Evolutionary conservation across 139 green algal genomes (phyloP), one percentile per base, ranked within the genome.

Genomic region (Chlorella ohadii): DNA sequence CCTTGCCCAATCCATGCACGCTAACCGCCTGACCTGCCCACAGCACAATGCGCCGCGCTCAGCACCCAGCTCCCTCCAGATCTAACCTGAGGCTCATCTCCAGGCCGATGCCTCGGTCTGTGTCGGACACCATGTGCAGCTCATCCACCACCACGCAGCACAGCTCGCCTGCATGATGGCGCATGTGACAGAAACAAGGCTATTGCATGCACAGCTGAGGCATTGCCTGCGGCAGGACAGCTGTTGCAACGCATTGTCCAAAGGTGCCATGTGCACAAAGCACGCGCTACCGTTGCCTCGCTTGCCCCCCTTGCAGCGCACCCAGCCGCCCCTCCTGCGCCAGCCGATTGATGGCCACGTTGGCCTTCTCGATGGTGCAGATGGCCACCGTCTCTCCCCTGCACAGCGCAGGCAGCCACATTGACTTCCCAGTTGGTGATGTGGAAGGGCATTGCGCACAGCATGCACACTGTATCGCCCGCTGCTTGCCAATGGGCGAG

Each of bases 341-440:
- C 36, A 94, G 78, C 31, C 36, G 61, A 70, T 89, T 92, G 41
- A 96, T 89, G 4, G 91, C 55, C 15, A 79, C 67, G 59, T 97
- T 96, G 47, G 94, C 94, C 84, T 96, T 97, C 89, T 97, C 94
- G 2, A 96, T 94, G 38, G 94, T 97, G 89, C 90, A 96, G 65
- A 97, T 89, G 56, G 84, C 89, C 51, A 97, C 91, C 63, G 95
- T 91, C 11, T 92, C 72, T 77, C 82, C 83, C 59, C 85, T 92
- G 88, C 34, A 36, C 4, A 31, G 15, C 16, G 44, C n/a, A n/a
- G n/a, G n/a, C n/a, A n/a, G n/a, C n/a, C n/a, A n/a, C n/a, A n/a
- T n/a, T n/a, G n/a, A n/a, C n/a, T n/a, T n/a, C n/a, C n/a, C n/a
- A n/a, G n/a, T n/a, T n/a, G n/a, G n/a, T n/a, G n/a, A n/a, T n/a